Evolutionary conservation across 2,329 filamentous ascomycete genomes (phyloP), one percentile per base, ranked within the genome.

Genomic region (Dactylonectria estremocensis): DNA sequence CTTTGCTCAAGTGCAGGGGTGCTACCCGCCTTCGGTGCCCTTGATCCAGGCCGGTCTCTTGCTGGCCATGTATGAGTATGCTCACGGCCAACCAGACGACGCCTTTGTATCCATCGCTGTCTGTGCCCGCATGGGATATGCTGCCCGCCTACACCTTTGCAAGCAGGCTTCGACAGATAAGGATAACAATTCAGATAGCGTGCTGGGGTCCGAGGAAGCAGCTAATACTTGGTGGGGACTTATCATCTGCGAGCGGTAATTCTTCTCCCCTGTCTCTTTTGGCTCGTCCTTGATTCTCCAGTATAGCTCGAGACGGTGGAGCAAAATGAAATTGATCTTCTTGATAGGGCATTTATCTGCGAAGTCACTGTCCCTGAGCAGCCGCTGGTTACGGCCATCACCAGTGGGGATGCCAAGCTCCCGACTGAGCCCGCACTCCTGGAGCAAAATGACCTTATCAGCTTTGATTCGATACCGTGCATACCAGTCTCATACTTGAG

Each of bases 201-300:
- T 50, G 18, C 48, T 65, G 5, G 14, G 20, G 22, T 35, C n/a
- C 7, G 37, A 60, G 35, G 62, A 65, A 49, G 54, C 48, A 28
- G 46, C 62, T 3, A 65, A 65, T 20, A 65, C 62, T 0, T 65
- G 55, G 62, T 65, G 55, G 55, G 49, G 49, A 7, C 46, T 65
- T 7, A 28, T 59, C 16, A 54, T 65, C 37, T 60, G 37, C 31
- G 55, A 60, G 16, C 22, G 55, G 62, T 60, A 65, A 49, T 49
- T 10, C 5, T 10, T 28, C 13, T 28, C 20, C 46, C 4, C 10
- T 24, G 3, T 14, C 22, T 24, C 22, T 2, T 8, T 45, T 45
- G n/a, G n/a, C n/a, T n/a, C n/a, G n/a, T n/a, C 22, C 20, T 48
- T 14, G 45, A 53, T 35, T 16, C 22, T 16, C 22, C 9, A 40